Conservation (phyloP, 768 basidiomycete species). For the Lyophyllum semitale region DNA sequence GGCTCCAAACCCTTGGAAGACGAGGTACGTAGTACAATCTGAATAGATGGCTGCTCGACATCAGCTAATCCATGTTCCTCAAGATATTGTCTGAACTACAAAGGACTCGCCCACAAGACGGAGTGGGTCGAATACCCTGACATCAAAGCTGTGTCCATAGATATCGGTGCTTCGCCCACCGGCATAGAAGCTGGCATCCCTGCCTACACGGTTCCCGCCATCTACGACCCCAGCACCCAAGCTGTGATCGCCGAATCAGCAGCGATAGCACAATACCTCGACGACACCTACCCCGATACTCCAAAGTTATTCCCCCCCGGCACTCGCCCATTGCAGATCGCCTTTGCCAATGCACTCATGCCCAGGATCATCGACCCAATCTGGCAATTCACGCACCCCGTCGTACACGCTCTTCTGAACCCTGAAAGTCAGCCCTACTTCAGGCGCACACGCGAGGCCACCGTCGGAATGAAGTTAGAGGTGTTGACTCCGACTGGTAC, state of each 20-base stretch:
- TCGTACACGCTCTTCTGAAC: constrained; percentile 25
- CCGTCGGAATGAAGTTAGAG: constrained; percentile 22
- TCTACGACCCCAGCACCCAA: constrained; percentile 38
- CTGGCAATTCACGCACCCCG: constrained; percentile 19
- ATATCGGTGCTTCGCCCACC: neutral
- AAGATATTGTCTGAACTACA: constrained; percentile 20
- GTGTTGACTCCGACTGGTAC: constrained; percentile 23
- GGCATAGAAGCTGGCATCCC: neutral
- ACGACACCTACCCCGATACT: constrained; percentile 39
- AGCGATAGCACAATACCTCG: constrained; percentile 48
- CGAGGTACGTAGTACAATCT: constrained; percentile 31
- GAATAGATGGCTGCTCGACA: neutral
- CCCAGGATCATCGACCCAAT: constrained; percentile 2
- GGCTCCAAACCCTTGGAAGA: constrained; percentile 50
- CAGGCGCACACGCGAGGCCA: constrained; percentile 22
- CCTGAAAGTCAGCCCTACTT: constrained; percentile 36
- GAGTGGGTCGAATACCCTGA: constrained; percentile 40
- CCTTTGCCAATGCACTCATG: constrained; percentile 4
- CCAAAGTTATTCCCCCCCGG: constrained; percentile 24
- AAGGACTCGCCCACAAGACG: constrained; percentile 35
- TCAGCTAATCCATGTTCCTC: neutral
- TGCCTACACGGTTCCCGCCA: constrained; percentile 43
- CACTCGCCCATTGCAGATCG: constrained; percentile 20
- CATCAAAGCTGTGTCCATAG: constrained; percentile 23
- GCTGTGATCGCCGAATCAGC: constrained; percentile 39